A percentile compares a stretch with the other conserved stretches of the same genome.
Conservation (phyloP, 2,329 filamentous ascomycete species). For the Trichoderma endophyticum region DNA sequence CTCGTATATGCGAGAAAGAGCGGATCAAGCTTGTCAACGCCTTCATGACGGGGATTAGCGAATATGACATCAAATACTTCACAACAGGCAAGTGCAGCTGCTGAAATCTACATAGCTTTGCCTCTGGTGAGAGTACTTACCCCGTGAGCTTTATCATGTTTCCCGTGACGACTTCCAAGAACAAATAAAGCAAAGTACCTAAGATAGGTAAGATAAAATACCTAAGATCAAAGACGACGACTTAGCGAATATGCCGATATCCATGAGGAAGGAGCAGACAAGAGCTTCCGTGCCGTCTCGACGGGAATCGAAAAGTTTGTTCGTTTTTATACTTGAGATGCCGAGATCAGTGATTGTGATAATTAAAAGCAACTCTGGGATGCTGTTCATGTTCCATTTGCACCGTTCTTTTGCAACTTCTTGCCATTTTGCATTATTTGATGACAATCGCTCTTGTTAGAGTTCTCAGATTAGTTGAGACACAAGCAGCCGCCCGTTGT, state of each 20-base stretch:
- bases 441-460: background rate
- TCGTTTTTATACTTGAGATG: background rate
- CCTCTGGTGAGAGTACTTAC: background rate
- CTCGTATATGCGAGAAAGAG: background rate
- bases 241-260: background rate
- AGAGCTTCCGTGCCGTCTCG: background rate
- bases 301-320: background rate
- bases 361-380: background rate
- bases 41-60: background rate
- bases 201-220: background rate
- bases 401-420: background rate
- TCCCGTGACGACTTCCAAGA: background rate
- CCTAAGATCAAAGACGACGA: background rate
- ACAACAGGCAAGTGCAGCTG: background rate
- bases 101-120: background rate
- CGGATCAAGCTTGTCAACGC: background rate
- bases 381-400: background rate
- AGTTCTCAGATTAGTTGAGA: background rate
- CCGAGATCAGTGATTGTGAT: background rate
- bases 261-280: conserved; percentile 1
- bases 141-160: background rate
- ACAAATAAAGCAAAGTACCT: background rate
- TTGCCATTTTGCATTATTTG: background rate
- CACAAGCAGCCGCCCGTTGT: background rate
- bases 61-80: background rate